Evolutionary conservation across 106 monocot genomes (phyloP), one percentile per base, ranked within the genome.

Genomic region (Gastrodia elata): DNA sequence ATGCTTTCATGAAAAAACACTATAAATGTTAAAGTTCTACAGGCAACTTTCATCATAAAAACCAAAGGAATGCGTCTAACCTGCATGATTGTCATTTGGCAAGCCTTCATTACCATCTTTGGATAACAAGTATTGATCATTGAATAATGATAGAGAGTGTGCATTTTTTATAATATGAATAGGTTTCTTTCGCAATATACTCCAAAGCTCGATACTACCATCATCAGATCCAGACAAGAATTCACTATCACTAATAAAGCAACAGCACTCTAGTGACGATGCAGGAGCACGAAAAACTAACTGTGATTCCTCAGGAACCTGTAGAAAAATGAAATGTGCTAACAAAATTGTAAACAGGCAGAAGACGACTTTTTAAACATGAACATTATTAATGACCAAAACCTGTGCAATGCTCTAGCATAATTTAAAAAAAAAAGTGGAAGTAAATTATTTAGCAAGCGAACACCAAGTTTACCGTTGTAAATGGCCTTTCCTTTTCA

Each of bases 181-280:
- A 68, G 96, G 96, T 58, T 96, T 96, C 65, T 92, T 96, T 10
- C 82, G 77, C 71, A 84, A 72, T n/a, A 88, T 70, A 39, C 81
- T 88, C 96, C 96, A 96, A 65, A 92, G 84, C 40, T 89, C 87
- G 64, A 96, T 76, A 71, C 88, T 96, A 67, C 96, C 92, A 82
- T 96, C 87, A 80, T 96, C 96, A 43, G 96, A 96, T 4, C 96
- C 96, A 79, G 92, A 90, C 68, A 96, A 65, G 64, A 87, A 96
- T 75, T 92, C 90, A 25, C 81, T 88, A 68, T 92, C 92, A 77
- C 81, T 90, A 68, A 96, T 86, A 65, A 96, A 96, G 81, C 92
- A 92, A 65, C 89, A 79, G 68, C 92, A 92, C 41, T 96, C 96
- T 65, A 90, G 84, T 73, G 96, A 90, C 68, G 96, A 73, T 64